Percentiles rank a stretch among this genome's conserved stretches.
Evolutionary conservation across 2,329 filamentous ascomycete genomes (phyloP).

Genomic region (Paraphaeosphaeria sporulosa): DNA sequence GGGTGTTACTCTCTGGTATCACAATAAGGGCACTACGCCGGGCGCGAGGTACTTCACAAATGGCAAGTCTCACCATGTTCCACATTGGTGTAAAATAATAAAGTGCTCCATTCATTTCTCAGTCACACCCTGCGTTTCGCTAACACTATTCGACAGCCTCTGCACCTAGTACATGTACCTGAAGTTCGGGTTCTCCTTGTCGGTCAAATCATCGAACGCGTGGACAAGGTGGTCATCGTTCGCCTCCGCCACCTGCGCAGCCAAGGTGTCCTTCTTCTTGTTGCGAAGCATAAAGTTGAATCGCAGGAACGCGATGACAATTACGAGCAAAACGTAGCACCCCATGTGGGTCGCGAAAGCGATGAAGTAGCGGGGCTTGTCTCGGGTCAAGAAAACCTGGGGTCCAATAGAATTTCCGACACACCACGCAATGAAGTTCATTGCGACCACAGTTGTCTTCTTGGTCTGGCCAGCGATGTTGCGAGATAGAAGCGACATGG

Average conservation of each 20-base stretch:
- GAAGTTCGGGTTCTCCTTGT: constrained; percentile 67
- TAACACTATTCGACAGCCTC: neutral
- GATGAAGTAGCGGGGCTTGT: constrained; percentile 72
- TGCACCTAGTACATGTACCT: constrained; percentile 57
- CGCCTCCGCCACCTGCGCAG: constrained; percentile 51
- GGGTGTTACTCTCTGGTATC: too few species aligned
- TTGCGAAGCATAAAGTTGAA: constrained; percentile 67
- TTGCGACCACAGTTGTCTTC: constrained; percentile 71
- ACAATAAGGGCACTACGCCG: too few species aligned
- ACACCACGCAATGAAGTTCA: constrained; percentile 75
- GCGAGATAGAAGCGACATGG: constrained; percentile 71
- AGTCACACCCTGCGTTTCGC: too few species aligned
- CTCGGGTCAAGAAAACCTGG: constrained; percentile 53
- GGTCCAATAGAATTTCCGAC: constrained; percentile 71
- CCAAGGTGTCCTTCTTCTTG: constrained; percentile 61
- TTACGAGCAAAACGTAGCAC: constrained; percentile 69
- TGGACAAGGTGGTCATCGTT: constrained; percentile 56
- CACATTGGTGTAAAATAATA: neutral
- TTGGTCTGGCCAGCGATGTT: constrained; percentile 79
- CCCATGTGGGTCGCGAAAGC: constrained; percentile 74
- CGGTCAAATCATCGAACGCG: constrained; percentile 70
- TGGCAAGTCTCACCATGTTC: neutral
- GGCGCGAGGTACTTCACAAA: neutral
- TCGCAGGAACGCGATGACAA: constrained; percentile 65
- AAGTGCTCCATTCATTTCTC: neutral